Evolutionary conservation across 1,139 yeast genomes (phyloP).

Genomic region (Saccharomyces pastorianus): DNA sequence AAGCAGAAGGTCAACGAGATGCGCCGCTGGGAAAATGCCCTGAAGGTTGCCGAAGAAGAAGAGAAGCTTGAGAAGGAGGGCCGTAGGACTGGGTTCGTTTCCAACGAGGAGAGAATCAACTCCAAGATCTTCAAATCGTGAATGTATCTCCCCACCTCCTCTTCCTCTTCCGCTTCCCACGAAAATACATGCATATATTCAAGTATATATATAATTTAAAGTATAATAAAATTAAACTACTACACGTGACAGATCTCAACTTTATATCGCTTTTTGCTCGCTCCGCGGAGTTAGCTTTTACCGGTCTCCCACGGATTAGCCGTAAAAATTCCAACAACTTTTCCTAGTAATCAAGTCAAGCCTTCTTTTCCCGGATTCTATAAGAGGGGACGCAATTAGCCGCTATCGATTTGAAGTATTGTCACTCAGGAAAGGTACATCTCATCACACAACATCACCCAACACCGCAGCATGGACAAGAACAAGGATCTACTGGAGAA

Average conservation of each 20-base stretch:
- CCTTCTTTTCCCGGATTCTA: constrained; percentile 1
- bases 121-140: constrained; percentile 29
- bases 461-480: constrained; percentile 5
- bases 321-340: not conserved
- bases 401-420: not conserved
- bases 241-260: constrained; percentile 2
- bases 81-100: constrained; percentile 13
- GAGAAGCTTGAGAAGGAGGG: constrained; percentile 24
- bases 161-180: no score
- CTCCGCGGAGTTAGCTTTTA: not conserved
- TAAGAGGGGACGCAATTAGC: not conserved
- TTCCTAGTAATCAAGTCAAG: not conserved
- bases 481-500: constrained; percentile 11
- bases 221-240: no score
- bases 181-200: not conserved
- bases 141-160: no score
- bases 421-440: not conserved
- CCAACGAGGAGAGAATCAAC: constrained; percentile 28
- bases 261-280: not conserved
- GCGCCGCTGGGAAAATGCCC: constrained; percentile 38
- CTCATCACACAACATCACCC: no score
- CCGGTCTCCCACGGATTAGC: not conserved
- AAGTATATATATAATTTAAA: not conserved
- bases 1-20: constrained; percentile 33
- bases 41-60: constrained; percentile 34